A percentile compares a stretch with the other conserved stretches of the same genome.
These are phyloP conservation scores for Ophiostoma sp. DNA, from an alignment of 2,329 filamentous ascomycete species.

Conservation along the genomic window DNA sequence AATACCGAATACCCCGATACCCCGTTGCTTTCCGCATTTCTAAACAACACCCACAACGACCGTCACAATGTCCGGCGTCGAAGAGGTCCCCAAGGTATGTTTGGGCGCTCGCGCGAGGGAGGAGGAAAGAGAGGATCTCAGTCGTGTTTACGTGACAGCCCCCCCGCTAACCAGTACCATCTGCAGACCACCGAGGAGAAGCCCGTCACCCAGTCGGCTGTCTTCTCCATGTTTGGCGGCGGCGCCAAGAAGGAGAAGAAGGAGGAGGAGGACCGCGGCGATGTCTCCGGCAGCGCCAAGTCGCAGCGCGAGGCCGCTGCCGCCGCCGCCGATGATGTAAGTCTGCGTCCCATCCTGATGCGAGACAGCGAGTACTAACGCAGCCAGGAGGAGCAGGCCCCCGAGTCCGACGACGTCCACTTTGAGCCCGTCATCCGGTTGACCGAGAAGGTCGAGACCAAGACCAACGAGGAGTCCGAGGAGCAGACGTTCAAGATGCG, in stretches of 20 bases:
- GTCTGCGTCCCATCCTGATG: constrained; percentile 17
- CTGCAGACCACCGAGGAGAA: constrained; percentile 31
- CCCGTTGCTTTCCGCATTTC: neutral
- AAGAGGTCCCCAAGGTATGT: constrained; percentile 28
- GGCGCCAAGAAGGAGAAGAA: constrained; percentile 97
- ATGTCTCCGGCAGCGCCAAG: constrained; percentile 85
- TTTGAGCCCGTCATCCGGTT: constrained; percentile 95
- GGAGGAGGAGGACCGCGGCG: constrained; percentile 73
- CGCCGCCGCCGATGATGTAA: constrained; percentile 54
- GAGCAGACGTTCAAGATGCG: constrained; percentile 99
- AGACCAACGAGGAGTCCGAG: constrained; percentile 97
- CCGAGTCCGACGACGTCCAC: constrained; percentile 87
- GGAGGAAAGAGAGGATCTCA: neutral
- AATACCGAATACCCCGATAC: neutral
- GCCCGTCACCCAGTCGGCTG: constrained; percentile 55
- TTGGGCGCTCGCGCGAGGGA: neutral
- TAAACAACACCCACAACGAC: constrained; percentile 8
- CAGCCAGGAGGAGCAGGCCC: constrained; percentile 64
- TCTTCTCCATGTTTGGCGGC: constrained; percentile 99
- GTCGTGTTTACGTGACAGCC: neutral
- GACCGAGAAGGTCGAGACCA: constrained; percentile 92
- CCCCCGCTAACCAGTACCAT: neutral
- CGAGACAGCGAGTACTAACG: neutral
- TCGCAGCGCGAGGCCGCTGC: constrained; percentile 61
- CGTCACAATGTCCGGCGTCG: constrained; percentile 32